Percentiles rank a stretch among this genome's conserved stretches.
These are phyloP conservation scores for Arctostaphylos glauca DNA, from an alignment of 148 eudicot genomes.

Conservation along the genomic window DNA sequence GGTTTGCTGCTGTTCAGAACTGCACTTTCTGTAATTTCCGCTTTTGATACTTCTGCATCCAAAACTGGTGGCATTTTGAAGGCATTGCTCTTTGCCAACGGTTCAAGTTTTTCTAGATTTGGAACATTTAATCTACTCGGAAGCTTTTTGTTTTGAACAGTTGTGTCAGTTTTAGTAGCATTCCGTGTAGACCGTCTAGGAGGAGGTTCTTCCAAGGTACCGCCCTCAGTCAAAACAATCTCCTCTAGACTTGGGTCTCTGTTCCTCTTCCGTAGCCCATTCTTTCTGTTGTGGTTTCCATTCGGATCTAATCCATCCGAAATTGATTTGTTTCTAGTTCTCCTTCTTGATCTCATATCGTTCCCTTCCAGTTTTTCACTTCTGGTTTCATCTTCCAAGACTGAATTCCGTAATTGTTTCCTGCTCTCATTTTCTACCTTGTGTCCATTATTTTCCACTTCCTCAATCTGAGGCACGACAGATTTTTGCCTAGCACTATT, in stretches of 20 bases:
- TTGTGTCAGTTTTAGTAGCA: not conserved
- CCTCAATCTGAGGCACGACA: constrained; percentile 15
- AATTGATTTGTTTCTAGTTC: constrained; percentile 11
- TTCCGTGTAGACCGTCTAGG: constrained; percentile 7
- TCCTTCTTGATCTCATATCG: not conserved
- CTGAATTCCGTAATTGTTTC: not conserved
- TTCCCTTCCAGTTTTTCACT: not conserved
- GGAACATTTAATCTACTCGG: constrained; percentile 1
- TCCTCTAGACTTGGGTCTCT: not conserved
- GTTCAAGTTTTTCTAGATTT: constrained; percentile 9
- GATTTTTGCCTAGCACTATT: constrained; percentile 21
- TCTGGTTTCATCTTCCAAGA: not conserved
- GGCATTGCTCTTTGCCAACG: not conserved
- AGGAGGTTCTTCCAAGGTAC: constrained; percentile 11
- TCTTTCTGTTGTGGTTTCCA: not conserved
- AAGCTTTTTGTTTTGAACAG: constrained; percentile 5
- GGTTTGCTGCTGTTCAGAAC: not conserved
- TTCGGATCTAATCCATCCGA: not conserved
- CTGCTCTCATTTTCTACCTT: constrained; percentile 20
- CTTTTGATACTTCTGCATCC: not conserved
- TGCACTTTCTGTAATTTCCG: not conserved
- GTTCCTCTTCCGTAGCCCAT: not conserved
- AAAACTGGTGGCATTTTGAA: not conserved
- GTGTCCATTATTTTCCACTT: not conserved
- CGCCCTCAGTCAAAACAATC: constrained; percentile 12